Evolutionary conservation across 2,329 filamentous ascomycete species (phyloP).

Genomic region (Colletotrichum theobromicola): DNA sequence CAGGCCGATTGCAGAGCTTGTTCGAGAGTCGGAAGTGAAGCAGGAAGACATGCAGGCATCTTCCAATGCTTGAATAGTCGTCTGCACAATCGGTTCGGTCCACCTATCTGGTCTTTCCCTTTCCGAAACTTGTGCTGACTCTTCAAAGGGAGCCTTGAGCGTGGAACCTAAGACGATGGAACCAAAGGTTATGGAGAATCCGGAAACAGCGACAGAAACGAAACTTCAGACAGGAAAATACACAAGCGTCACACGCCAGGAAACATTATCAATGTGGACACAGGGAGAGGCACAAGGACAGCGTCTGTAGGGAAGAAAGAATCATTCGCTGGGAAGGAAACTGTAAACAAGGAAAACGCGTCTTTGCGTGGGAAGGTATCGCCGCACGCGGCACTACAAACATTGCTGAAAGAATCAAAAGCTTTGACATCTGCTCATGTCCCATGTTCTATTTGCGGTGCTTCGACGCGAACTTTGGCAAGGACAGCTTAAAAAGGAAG

Average conservation of each 20-base stretch:
- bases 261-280: no score
- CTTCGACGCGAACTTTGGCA: neutral
- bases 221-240: no score
- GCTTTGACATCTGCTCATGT: neutral
- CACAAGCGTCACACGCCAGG: no score
- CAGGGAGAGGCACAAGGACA: no score
- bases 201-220: no score
- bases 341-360: no score
- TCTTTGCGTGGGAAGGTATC: no score
- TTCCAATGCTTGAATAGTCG: rapidly evolving
- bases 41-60: neutral
- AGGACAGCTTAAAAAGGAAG: neutral
- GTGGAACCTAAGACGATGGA: no score
- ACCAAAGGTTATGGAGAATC: no score
- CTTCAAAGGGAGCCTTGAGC: rapidly evolving
- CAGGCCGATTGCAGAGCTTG: neutral
- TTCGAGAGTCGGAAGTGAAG: neutral
- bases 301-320: no score
- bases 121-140: neutral
- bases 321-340: no score
- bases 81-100: neutral
- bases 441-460: neutral
- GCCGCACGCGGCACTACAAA: neutral
- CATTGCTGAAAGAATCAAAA: neutral
- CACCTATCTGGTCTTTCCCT: neutral